Evolutionary conservation across 163 green algal genomes (phyloP).

Genomic region (Scenedesmus sp.): DNA sequence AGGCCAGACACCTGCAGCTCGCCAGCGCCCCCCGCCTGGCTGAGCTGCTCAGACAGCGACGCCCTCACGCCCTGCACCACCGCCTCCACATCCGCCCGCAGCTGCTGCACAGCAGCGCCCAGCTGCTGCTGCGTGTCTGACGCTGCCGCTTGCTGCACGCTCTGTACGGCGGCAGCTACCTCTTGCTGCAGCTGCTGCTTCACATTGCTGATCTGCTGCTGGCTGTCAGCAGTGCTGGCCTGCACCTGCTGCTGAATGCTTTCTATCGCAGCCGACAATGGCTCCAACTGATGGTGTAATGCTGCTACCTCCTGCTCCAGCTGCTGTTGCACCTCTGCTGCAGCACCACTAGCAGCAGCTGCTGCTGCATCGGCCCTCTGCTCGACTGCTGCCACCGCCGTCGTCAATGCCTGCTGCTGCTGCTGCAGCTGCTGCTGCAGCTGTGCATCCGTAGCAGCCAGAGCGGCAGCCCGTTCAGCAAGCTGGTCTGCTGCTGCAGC

Average conservation of each 20-base stretch:
- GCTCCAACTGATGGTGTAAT: not conserved
- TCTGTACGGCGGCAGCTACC: not conserved
- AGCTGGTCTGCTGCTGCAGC: conserved; percentile 22
- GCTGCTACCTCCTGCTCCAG: not conserved
- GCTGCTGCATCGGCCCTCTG: not conserved
- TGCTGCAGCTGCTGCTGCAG: conserved; percentile 15
- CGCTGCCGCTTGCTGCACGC: not conserved
- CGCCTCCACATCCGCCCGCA: not conserved
- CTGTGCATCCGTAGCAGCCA: conserved; percentile 16
- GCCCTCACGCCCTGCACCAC: not conserved
- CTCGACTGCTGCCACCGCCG: not conserved
- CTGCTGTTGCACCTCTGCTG: not conserved
- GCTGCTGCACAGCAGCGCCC: not conserved
- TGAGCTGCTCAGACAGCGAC: conserved; percentile 14
- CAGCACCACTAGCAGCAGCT: not conserved
- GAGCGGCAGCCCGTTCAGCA: not conserved
- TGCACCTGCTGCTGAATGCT: not conserved
- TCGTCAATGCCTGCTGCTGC: conserved; percentile 3
- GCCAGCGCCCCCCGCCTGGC: conserved; percentile 14
- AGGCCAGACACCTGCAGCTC: conserved; percentile 23
- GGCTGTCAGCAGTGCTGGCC: not conserved
- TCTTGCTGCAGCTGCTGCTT: conserved; percentile 1
- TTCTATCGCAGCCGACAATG: not conserved
- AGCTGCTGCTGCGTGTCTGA: not conserved
- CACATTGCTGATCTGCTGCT: not conserved